A percentile compares a stretch with the other conserved stretches of the same genome.
Conservation (phyloP, 306 rosid species). For the Begonia loranthoides region DNA sequence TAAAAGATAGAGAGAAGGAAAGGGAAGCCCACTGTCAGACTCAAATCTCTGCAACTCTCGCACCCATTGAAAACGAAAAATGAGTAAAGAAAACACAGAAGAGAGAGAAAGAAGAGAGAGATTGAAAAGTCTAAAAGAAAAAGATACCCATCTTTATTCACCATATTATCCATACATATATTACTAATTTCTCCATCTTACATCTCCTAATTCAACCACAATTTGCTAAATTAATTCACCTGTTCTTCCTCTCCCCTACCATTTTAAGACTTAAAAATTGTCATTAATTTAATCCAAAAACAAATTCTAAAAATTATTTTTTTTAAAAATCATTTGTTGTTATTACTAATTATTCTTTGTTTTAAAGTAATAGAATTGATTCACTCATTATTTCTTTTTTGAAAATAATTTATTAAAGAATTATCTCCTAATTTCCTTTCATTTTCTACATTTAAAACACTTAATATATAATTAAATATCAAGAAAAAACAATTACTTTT, state of each 20-base stretch:
- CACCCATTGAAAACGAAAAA: constrained; percentile 31
- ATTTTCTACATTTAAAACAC: too few species aligned
- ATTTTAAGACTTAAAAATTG: neutral
- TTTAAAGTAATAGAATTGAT: too few species aligned
- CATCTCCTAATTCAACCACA: constrained; percentile 13
- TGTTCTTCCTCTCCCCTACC: neutral
- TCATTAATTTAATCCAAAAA: neutral
- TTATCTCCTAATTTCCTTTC: too few species aligned
- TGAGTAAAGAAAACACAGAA: constrained; percentile 15
- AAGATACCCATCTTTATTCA: constrained; percentile 71
- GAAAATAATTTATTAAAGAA: too few species aligned
- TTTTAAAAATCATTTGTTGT: constrained; percentile 31
- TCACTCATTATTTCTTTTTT: too few species aligned
- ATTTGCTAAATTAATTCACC: neutral
- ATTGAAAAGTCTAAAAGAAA: constrained; percentile 27
- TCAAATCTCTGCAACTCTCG: constrained; percentile 55
- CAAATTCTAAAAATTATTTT: neutral
- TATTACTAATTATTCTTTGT: constrained; percentile 37
- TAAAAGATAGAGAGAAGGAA: constrained; percentile 9
- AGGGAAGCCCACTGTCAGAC: constrained; percentile 54
- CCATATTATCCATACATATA: constrained; percentile 47
- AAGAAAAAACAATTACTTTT: too few species aligned
- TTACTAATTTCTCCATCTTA: constrained; percentile 3
- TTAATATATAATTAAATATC: too few species aligned
- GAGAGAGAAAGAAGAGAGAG: constrained; percentile 22